Evolutionary conservation across 345 rosid species (phyloP), one percentile per base, ranked within the genome.

Genomic region (Capsella bursapastoris): DNA sequence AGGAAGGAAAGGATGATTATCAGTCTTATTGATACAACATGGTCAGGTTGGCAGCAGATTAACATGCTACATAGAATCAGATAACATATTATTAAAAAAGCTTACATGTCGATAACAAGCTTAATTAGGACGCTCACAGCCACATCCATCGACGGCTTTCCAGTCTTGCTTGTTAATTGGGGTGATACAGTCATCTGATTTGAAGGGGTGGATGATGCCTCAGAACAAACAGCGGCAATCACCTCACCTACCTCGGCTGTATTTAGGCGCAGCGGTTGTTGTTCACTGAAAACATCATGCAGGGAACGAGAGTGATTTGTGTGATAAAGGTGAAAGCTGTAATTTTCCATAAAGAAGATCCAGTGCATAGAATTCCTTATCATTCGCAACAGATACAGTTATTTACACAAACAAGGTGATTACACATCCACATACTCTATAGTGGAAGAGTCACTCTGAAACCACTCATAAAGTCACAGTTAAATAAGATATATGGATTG

Each of bases 61-160:
- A 31, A 65, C 40, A 65, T 73, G 51, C 51, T 79, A 68, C 56
- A 63, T 63, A 68, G 25, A 22, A 22, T 22, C 2, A 25, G 47
- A 69, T 15, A 45, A 13, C 35, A 22, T 57, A 8, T 57, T 22
- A 45, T 44, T 22, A 47, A 27, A 40, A 10, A 62, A 68, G 72
- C 87, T 49, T 92, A 95, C 99, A 92, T 95, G 90, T 95, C 99
- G 11, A 95, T 92, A 58, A 95, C 86, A 76, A 95, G 96, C 81
- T 95, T 95, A 71, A 95, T 89, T 64, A 95, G 97, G 73, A 95
- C 98, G 84, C 99, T 95, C 75, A 92, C 94, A 67, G 97, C 98
- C 78, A 90, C 97, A 82, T 95, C 99, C 86, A 90, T 84, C 1
- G 96, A 85, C 8, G 96, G 97, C 87, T 89, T 95, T 80, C 96